Conservation (phyloP, 257 asterid species). For the Buddleja alternifolia region DNA sequence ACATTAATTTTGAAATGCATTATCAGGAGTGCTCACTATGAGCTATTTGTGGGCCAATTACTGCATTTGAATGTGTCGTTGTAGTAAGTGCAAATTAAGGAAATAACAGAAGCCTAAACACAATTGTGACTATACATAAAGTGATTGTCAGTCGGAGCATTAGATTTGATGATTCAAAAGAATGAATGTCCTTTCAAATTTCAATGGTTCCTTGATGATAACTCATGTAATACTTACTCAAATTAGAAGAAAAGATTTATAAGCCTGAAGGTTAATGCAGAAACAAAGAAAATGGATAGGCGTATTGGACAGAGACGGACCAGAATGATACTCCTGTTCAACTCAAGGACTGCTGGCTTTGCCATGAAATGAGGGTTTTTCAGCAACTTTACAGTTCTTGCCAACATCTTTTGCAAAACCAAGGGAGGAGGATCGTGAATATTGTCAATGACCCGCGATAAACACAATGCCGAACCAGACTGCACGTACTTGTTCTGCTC, state of each 20-base stretch:
- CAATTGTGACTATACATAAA: neutral
- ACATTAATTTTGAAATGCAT: conserved; percentile 19
- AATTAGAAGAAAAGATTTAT: neutral
- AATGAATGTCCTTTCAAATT: neutral
- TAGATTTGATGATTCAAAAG: conserved; percentile 8
- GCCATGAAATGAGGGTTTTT: conserved; percentile 97
- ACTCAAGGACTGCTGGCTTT: conserved; percentile 88
- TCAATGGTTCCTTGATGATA: neutral
- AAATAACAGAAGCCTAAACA: neutral
- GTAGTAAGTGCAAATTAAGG: conserved; percentile 15
- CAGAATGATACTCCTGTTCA: conserved; percentile 90
- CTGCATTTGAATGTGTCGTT: conserved; percentile 1
- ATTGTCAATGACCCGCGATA: conserved; percentile 80
- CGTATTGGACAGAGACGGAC: conserved; percentile 38
- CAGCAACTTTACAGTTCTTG: conserved; percentile 75
- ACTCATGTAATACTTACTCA: too few relatives aligned
- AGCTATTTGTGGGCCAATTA: conserved; percentile 1
- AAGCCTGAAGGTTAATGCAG: conserved; percentile 20
- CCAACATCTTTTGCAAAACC: conserved; percentile 85
- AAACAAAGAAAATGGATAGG: neutral
- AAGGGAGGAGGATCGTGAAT: conserved; percentile 74
- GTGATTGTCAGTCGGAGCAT: conserved; percentile 7
- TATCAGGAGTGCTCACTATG: conserved; percentile 24
- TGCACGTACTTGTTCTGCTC: conserved; percentile 91
- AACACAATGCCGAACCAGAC: conserved; percentile 83